Conservation (phyloP, 805 yeast species). For the Candida yuanshanica region DNA sequence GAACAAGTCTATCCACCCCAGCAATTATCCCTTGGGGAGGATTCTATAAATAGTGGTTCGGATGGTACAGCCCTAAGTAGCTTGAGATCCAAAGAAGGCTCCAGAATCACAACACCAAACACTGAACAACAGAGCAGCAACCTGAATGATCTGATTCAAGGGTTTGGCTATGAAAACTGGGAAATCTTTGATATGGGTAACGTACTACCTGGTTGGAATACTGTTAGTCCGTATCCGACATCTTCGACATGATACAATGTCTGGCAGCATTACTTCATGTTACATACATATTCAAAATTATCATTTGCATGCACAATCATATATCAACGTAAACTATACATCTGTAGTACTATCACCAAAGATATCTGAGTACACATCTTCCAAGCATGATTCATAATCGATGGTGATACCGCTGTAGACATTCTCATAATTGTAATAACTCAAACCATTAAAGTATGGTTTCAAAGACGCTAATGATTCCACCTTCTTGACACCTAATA, state of each 20-base stretch:
- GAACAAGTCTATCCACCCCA: constrained; percentile 3
- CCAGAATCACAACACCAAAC: background rate
- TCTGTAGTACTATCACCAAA: constrained; percentile 21
- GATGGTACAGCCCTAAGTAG: background rate
- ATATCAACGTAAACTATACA: background rate
- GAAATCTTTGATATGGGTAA: constrained; percentile 9
- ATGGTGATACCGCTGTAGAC: constrained; percentile 44
- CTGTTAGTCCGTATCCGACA: background rate
- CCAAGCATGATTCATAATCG: constrained; percentile 42
- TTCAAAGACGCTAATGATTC: constrained; percentile 42
- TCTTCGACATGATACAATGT: background rate
- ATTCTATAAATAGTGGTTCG: background rate
- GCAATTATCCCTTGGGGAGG: background rate
- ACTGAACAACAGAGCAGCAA: background rate
- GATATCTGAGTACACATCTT: constrained; percentile 57
- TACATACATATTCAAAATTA: background rate
- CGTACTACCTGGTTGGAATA: constrained; percentile 7
- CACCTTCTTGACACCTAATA: constrained; percentile 36
- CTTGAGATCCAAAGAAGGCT: background rate
- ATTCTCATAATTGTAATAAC: constrained; percentile 61
- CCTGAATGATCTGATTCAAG: constrained; percentile 5
- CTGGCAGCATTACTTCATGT: background rate
- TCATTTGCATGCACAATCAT: background rate
- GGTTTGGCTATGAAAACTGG: constrained; percentile 8
- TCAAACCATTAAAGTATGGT: constrained; percentile 59